phyloP scores from a whole-genome alignment of 2,329 filamentous ascomycete genomes.

The Cordyceps javanica region DNA sequence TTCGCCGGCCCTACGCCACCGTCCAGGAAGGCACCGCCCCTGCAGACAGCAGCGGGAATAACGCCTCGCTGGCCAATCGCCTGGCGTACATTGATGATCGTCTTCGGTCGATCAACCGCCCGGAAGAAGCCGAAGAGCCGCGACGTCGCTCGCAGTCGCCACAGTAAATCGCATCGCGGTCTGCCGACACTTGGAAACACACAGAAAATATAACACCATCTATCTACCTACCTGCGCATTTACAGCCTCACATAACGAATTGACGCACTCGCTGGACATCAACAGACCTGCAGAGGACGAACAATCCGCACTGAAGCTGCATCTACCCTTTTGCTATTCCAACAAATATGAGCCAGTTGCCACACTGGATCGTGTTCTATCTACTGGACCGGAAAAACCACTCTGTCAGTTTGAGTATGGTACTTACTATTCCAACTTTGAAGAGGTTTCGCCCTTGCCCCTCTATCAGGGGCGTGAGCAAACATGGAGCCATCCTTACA shows the following conservation, averaged over 20 bases:
- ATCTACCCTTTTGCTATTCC: not conserved
- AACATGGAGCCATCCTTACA: too few species aligned
- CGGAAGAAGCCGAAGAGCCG: conserved; percentile 32
- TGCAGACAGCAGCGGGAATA: conserved; percentile 23
- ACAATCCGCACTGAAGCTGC: not conserved
- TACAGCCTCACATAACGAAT: not conserved
- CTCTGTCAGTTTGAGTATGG: not conserved
- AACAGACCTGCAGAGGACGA: not conserved
- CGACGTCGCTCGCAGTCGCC: conserved; percentile 45
- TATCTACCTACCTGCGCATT: not conserved
- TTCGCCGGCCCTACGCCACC: conserved; percentile 50
- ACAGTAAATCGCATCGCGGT: conserved; percentile 26
- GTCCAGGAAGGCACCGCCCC: conserved; percentile 38
- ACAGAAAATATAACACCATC: too few species aligned
- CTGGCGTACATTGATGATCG: conserved; percentile 54
- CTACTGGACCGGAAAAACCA: not conserved
- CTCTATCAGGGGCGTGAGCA: too few species aligned
- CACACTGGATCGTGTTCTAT: not conserved
- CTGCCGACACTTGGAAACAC: not conserved
- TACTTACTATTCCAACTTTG: too few species aligned
- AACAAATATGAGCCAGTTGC: not conserved
- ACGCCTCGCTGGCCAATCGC: conserved; percentile 41
- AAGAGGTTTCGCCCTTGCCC: too few species aligned
- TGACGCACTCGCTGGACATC: not conserved
- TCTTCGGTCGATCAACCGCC: conserved; percentile 48